phyloP scores from a whole-genome alignment of 805 yeast species.

The Lipomyces yamanashiensis region DNA sequence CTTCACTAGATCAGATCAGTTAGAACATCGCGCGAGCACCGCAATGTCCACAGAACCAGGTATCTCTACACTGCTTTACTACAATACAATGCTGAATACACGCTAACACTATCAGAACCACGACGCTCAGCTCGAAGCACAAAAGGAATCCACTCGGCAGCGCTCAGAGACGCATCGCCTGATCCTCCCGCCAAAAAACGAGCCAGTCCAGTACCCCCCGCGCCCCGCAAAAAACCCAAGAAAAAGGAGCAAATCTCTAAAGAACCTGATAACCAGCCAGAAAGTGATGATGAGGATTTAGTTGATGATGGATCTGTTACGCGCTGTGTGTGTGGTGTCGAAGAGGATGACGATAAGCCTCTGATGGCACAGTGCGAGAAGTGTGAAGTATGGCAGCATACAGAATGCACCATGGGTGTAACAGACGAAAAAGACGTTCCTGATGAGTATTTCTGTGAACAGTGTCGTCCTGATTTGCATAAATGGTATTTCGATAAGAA shows the following conservation, averaged over 20 bases:
- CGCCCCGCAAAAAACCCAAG: slow-evolving; percentile 8
- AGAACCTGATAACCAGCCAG: slow-evolving; percentile 35
- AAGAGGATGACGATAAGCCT: slow-evolving; percentile 43
- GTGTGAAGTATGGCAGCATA: slow-evolving; percentile 74
- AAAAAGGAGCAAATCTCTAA: slow-evolving; percentile 7
- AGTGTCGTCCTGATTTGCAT: slow-evolving; percentile 52
- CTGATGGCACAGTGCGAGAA: slow-evolving; percentile 67
- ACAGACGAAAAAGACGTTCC: slow-evolving; percentile 53
- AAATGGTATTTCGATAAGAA: slow-evolving; percentile 21
- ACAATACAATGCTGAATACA: not conserved
- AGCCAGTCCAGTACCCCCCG: not conserved
- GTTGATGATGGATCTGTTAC: slow-evolving; percentile 38
- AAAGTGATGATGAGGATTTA: slow-evolving; percentile 24
- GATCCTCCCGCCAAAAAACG: slow-evolving; percentile 11
- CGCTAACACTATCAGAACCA: slow-evolving; percentile 28
- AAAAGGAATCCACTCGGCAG: slow-evolving; percentile 45
- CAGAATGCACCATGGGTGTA: slow-evolving; percentile 60
- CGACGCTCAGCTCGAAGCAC: slow-evolving; percentile 50
- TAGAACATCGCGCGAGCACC: not conserved
- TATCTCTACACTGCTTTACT: not conserved
- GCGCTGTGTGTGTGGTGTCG: slow-evolving; percentile 44
- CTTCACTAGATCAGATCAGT: not conserved
- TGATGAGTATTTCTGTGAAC: slow-evolving; percentile 57
- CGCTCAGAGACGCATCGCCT: slow-evolving; percentile 1
- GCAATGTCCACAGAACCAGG: slow-evolving; percentile 6